Conservation (phyloP, 2,329 filamentous ascomycete genomes). For the Ceratocystis cubensis region DNA sequence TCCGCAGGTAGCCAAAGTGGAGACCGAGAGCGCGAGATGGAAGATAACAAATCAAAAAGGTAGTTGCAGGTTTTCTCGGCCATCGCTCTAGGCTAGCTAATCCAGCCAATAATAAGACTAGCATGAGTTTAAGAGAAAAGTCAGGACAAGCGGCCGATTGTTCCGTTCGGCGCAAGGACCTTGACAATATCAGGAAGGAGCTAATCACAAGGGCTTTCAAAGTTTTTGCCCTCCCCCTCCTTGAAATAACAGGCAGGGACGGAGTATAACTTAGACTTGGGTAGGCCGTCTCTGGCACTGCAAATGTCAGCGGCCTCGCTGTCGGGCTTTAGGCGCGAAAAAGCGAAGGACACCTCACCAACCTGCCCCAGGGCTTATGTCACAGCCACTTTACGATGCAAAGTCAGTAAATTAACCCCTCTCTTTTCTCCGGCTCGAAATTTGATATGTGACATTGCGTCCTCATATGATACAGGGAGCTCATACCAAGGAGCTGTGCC, state of each 20-base stretch:
- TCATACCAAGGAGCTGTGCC: too few species aligned
- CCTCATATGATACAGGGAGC: too few species aligned
- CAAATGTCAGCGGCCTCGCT: not conserved
- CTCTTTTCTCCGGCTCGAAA: not conserved
- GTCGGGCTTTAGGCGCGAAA: not conserved
- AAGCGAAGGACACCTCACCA: not conserved
- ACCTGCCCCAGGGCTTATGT: too few species aligned
- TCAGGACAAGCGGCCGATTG: too few species aligned
- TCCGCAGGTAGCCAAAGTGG: not conserved
- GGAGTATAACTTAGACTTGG: not conserved
- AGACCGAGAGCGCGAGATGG: not conserved
- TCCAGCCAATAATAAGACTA: not conserved
- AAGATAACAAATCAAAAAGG: not conserved
- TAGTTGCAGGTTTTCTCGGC: not conserved
- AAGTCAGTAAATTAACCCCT: not conserved
- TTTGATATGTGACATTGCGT: too few species aligned
- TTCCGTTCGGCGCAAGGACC: too few species aligned
- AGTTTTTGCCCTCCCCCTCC: too few species aligned
- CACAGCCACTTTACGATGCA: not conserved
- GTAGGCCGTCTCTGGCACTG: too few species aligned
- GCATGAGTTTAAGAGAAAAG: not conserved
- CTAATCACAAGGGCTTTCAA: too few species aligned
- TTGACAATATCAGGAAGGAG: too few species aligned
- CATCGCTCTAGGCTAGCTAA: too few species aligned
- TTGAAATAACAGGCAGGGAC: not conserved